Conservation (phyloP, 306 rosid genomes). For the Corylus americana region DNA sequence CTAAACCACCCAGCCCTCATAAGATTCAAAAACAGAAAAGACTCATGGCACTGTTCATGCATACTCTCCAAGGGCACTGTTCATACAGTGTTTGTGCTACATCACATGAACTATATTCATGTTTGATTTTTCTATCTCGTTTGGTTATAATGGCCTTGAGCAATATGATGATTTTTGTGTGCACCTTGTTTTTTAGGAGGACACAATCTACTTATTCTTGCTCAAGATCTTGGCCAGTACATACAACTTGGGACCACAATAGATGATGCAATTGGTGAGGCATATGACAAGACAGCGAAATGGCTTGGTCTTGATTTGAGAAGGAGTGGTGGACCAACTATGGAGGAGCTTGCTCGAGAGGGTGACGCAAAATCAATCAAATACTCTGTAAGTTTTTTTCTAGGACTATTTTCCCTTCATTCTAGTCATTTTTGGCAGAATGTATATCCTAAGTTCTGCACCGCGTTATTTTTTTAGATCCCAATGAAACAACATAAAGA, state of each 20-base stretch:
- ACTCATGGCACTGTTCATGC: too few species aligned
- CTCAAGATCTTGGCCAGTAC: constrained; percentile 86
- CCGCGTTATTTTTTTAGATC: constrained; percentile 41
- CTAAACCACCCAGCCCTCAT: too few species aligned
- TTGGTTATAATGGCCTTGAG: constrained; percentile 20
- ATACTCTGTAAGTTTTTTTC: constrained; percentile 65
- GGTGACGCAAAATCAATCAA: constrained; percentile 75
- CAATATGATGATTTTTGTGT: constrained; percentile 13
- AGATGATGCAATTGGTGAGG: constrained; percentile 98
- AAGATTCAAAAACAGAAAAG: too few species aligned
- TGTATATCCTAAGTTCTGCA: constrained; percentile 29
- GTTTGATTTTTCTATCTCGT: constrained; percentile 1
- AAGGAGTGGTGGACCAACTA: constrained; percentile 97
- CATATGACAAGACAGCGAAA: constrained; percentile 93
- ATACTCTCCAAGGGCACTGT: too few species aligned
- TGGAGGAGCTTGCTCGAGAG: constrained; percentile 88
- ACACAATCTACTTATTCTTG: constrained; percentile 83
- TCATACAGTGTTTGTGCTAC: too few species aligned
- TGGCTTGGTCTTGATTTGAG: constrained; percentile 98
- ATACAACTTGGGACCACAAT: constrained; percentile 93
- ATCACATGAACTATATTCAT: constrained; percentile 6
- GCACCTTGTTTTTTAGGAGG: constrained; percentile 55
- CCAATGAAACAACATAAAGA: constrained; percentile 99
- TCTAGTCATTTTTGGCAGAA: constrained; percentile 2
- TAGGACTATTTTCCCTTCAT: not conserved